Evolutionary conservation across 148 eudicot genomes (phyloP).

Genomic region (Persicaria maculosa): DNA sequence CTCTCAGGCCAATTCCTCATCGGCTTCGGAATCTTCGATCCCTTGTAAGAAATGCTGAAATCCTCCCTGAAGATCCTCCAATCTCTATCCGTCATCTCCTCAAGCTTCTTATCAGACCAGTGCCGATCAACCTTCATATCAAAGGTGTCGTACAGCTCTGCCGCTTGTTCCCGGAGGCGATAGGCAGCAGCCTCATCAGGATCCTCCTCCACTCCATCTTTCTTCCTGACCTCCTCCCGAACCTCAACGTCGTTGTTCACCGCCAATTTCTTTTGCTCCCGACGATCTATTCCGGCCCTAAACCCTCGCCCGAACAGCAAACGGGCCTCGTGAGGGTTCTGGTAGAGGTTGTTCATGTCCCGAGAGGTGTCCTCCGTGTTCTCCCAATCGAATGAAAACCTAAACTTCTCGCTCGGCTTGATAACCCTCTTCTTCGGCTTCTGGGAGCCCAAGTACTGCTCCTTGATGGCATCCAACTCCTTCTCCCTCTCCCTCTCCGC

Average conservation of each 20-base stretch:
- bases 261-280: slow-evolving; percentile 44
- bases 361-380: slow-evolving; percentile 73
- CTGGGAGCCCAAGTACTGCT: slow-evolving; percentile 71
- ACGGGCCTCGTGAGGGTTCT: slow-evolving; percentile 67
- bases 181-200: slow-evolving; percentile 43
- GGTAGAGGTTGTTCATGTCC: slow-evolving; percentile 58
- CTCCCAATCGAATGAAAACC: slow-evolving; percentile 74
- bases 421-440: slow-evolving; percentile 78
- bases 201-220: slow-evolving; percentile 31
- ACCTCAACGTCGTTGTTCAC: slow-evolving; percentile 35
- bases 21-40: slow-evolving; percentile 63
- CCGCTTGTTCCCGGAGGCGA: slow-evolving; percentile 49
- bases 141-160: slow-evolving; percentile 48
- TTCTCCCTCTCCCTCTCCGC: slow-evolving; percentile 66
- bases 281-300: slow-evolving; percentile 38
- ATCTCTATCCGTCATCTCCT: slow-evolving; percentile 75
- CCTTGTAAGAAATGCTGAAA: slow-evolving; percentile 73
- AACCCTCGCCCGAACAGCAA: slow-evolving; percentile 43
- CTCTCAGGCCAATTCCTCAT: slow-evolving; percentile 88
- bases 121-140: slow-evolving; percentile 65
- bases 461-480: slow-evolving; percentile 69
- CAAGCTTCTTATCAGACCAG: slow-evolving; percentile 55
- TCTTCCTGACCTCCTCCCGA: slow-evolving; percentile 31
- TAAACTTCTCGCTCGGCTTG: slow-evolving; percentile 73
- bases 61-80: slow-evolving; percentile 88